Conservation (phyloP, 352 stramenopile genomes). For the Phytophthora citrophthora region DNA sequence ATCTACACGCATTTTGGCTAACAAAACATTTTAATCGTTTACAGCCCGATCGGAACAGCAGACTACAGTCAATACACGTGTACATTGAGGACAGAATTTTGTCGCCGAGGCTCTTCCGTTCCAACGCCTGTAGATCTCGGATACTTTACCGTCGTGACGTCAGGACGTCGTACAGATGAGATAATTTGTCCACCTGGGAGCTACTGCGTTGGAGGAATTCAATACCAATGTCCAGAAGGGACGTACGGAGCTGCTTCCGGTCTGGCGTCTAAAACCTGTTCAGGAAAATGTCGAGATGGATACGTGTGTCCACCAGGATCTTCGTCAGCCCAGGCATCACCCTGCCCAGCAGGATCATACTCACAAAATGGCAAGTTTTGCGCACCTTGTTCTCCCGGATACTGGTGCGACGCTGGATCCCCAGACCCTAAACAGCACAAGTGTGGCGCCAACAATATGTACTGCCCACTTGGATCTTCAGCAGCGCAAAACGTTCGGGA, state of each 20-base stretch:
- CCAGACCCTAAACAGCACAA: constrained; percentile 53
- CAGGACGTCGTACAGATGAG: constrained; percentile 53
- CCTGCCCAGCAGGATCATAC: constrained; percentile 66
- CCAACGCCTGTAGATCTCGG: constrained; percentile 47
- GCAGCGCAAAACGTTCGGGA: constrained; percentile 29
- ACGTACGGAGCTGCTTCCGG: constrained; percentile 59
- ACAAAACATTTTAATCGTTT: background rate
- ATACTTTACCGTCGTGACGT: constrained; percentile 54
- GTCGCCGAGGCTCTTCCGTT: constrained; percentile 43
- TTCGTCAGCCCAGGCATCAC: constrained; percentile 42
- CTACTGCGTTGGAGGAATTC: constrained; percentile 62
- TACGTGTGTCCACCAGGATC: constrained; percentile 59
- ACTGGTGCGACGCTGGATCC: constrained; percentile 57
- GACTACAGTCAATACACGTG: constrained; percentile 50
- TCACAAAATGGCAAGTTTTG: constrained; percentile 63
- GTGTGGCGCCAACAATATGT: constrained; percentile 51
- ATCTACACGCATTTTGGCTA: no score
- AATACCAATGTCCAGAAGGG: constrained; percentile 56
- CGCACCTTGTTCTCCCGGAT: constrained; percentile 57
- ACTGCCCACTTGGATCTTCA: constrained; percentile 64
- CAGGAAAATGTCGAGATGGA: constrained; percentile 60
- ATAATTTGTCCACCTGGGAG: constrained; percentile 59
- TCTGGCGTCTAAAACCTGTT: constrained; percentile 49
- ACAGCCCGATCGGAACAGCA: constrained; percentile 52
- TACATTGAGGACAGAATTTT: constrained; percentile 45